These are phyloP conservation scores for Ophiosphaerella korrae DNA, from an alignment of 2,329 filamentous ascomycete genomes.

Conservation along the genomic window DNA sequence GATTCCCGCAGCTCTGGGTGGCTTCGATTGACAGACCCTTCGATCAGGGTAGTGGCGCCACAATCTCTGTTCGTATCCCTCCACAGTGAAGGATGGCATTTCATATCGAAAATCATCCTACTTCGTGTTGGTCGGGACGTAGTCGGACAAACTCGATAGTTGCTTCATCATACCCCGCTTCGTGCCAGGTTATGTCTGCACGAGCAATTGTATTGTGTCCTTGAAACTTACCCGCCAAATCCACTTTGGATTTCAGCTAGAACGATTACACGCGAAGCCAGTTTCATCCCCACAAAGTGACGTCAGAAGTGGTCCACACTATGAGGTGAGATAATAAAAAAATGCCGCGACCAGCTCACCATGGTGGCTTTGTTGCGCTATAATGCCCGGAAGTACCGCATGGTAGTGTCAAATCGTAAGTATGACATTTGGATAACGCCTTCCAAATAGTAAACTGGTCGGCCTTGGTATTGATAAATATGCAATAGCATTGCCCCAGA, in stretches of 20 bases:
- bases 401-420: too few species aligned
- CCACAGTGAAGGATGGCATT: constrained; percentile 1
- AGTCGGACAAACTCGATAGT: neutral
- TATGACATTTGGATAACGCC: too few species aligned
- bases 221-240: constrained; percentile 9
- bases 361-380: neutral
- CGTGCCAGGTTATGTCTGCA: constrained; percentile 10
- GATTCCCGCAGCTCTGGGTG: constrained; percentile 11
- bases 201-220: constrained; percentile 7
- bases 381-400: too few species aligned
- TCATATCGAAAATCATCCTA: constrained; percentile 1
- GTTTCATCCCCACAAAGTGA: constrained; percentile 23
- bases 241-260: constrained; percentile 6
- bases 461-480: neutral
- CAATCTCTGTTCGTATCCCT: neutral
- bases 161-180: constrained; percentile 1
- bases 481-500: too few species aligned
- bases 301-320: constrained; percentile 12
- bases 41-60: constrained; percentile 12
- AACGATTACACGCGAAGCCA: constrained; percentile 12
- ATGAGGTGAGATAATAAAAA: constrained; percentile 3
- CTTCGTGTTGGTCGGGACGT: neutral
- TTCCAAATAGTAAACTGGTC: too few species aligned
- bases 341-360: neutral
- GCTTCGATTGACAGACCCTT: constrained; percentile 6